Evolutionary conservation across 352 stramenopile species (phyloP), one percentile per base, ranked within the genome.

Genomic region (Phytophthora constricta): DNA sequence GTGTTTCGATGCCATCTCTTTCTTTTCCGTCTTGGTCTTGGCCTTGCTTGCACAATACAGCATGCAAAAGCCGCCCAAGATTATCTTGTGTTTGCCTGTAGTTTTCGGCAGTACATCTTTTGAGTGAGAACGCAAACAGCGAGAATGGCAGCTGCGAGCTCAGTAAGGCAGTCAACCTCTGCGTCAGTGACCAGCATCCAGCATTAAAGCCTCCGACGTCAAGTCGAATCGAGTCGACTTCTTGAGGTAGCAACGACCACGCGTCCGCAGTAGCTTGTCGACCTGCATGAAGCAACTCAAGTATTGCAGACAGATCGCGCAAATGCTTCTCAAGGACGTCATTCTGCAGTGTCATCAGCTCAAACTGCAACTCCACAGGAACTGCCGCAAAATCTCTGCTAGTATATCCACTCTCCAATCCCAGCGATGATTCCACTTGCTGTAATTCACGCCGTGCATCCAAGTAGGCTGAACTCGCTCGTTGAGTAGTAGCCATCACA

Each of bases 111-210:
- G 8, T 51, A 9, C 23, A 5, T 50, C 60, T 60, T 55, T 74
- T 74, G 3, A 74, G 42, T 14, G 55, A 66, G 27, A 74, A 74
- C 2, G 54, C 66, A 61, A 74, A 70, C 17, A 70, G 28, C 14
- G 66, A 74, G 17, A 74, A 63, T 0, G 33, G 49, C 11, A 60
- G 37, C 9, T 54, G 28, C 17, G 54, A 62, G 27, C n/a, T 63
- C 34, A 74, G 43, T 28, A 70, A 53, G 17, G 11, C 53, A 16
- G 33, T 62, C 54, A 74, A 19, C 22, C 65, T 60, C 59, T 65
- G 65, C 42, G 54, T 70, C 25, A 74, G 19, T 16, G 66, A 62
- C 66, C 66, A 70, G 1, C 47, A 59, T 11, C 31, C 31, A 25
- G 58, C 60, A 25, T 59, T 63, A 17, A 70, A 27, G 0, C 42